Evolutionary conservation across 2,329 filamentous ascomycete species (phyloP).

Genomic region (Exophiala xenobiotica): DNA sequence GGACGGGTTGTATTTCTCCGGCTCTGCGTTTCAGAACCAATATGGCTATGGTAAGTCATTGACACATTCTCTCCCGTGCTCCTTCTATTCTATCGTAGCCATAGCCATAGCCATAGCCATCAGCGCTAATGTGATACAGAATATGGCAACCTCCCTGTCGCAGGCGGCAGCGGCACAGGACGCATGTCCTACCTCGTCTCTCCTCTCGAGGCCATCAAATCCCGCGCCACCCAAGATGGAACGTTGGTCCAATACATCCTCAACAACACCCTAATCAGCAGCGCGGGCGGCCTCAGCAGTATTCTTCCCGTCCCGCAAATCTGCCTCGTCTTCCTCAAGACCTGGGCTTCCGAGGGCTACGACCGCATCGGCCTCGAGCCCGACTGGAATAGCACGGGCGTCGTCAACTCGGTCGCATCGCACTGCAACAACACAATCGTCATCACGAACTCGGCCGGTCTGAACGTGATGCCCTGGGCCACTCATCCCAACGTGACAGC

Average conservation of each 20-base stretch:
- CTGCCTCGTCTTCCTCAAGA: constrained; percentile 62
- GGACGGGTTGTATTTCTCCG: constrained; percentile 19
- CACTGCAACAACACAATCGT: constrained; percentile 55
- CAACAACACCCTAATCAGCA: constrained; percentile 44
- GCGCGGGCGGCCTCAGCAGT: constrained; percentile 5
- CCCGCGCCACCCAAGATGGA: constrained; percentile 29
- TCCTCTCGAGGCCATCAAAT: constrained; percentile 34
- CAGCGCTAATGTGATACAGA: constrained; percentile 3
- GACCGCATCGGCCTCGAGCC: constrained; percentile 42
- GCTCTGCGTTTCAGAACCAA: constrained; percentile 9
- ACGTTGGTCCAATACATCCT: constrained; percentile 37
- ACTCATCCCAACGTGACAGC: constrained; percentile 67
- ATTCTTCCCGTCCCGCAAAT: constrained; percentile 44
- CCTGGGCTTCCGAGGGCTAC: constrained; percentile 46
- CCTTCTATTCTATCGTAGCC: background rate
- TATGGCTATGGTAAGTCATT: constrained; percentile 33
- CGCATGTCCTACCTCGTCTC: constrained; percentile 34
- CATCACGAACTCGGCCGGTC: constrained; percentile 45
- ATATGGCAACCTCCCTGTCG: constrained; percentile 28
- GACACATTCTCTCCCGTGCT: background rate
- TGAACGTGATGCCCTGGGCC: constrained; percentile 39
- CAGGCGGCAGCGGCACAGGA: constrained; percentile 35
- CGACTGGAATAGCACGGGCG: constrained; percentile 44
- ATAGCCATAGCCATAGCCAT: background rate
- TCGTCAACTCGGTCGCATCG: constrained; percentile 48